A percentile compares a stretch with the other conserved stretches of the same genome.
Evolutionary conservation across 352 stramenopile genomes (phyloP).

Genomic region (Phytophthora crassamura): DNA sequence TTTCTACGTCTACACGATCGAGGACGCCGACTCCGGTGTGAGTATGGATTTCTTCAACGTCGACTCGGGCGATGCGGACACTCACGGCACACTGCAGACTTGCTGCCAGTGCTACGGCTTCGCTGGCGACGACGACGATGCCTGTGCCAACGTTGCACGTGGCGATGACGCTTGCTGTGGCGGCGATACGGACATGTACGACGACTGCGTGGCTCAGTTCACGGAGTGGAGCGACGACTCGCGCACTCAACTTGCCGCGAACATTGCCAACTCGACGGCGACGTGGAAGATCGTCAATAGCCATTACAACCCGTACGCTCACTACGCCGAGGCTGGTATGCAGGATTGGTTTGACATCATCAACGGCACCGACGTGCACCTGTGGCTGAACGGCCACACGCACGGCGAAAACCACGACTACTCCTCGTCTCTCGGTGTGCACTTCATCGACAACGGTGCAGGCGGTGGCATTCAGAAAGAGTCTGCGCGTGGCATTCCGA

Average conservation of each 20-base stretch:
- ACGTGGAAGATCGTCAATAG: constrained; percentile 74
- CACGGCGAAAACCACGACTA: constrained; percentile 72
- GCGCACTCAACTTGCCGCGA: constrained; percentile 38
- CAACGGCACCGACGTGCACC: constrained; percentile 37
- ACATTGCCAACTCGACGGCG: constrained; percentile 53
- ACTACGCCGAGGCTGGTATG: constrained; percentile 40
- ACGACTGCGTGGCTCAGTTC: constrained; percentile 48
- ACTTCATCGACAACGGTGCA: constrained; percentile 78
- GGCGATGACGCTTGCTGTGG: constrained; percentile 46
- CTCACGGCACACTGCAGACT: constrained; percentile 51
- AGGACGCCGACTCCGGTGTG: constrained; percentile 41
- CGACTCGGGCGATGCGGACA: constrained; percentile 56
- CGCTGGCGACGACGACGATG: constrained; percentile 40
- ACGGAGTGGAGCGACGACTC: constrained; percentile 56
- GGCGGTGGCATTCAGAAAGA: constrained; percentile 73
- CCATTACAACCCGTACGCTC: constrained; percentile 61
- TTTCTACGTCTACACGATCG: constrained; percentile 56
- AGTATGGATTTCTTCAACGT: constrained; percentile 68
- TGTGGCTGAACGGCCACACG: constrained; percentile 57
- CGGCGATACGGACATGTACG: constrained; percentile 46
- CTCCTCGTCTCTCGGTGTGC: constrained; percentile 49
- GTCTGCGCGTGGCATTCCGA: constrained; percentile 64
- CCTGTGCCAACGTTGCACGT: constrained; percentile 43
- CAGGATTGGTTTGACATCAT: constrained; percentile 54
- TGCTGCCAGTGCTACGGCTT: constrained; percentile 70